Base-by-base conservation (phyloP, 768 basidiomycete species). In the Mycena polygramma region DNA sequence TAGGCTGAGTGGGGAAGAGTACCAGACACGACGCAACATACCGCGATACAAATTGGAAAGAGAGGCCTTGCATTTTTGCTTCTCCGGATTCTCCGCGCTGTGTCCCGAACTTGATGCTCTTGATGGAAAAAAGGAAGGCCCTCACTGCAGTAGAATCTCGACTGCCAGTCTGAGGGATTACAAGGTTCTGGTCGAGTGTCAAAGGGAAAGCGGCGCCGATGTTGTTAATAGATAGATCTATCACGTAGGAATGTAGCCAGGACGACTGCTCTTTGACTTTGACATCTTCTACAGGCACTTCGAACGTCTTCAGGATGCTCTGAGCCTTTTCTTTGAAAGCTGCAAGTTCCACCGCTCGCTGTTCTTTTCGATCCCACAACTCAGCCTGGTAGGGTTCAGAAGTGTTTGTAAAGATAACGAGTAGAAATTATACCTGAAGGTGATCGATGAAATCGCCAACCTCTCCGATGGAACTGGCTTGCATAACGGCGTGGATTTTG, bases 191-290 rank as follows among this genome's bases (percentile, higher is more conserved):
- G 63, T 90, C 87, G 62, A 90, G 84, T 0, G 87, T 87, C 35
- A 98, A 83, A 0, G 97, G 97, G 74, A 99, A 94, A 7, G 95
- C 97, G 4, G 96, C 88, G n/a, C 96, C 96, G 43, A 98, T 85
- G 73, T 92, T 90, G 36, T 84, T 82, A 65, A 93, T 83, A 17
- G 82, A 82, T 24, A 94, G 81, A 26, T 84, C 81, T 72, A 93
- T 82, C 63, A 83, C 82, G 70, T 90, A 87, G 53, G 84, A 79
- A 69, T 87, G 85, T 20, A 94, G 75, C 90, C 90, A 91, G 7
- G 88, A 82, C 0, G 83, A 75, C 36, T 82, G 77, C 65, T 80
- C 75, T 36, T 81, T 78, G 49, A 75, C 43, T 70, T 80, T 75
- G 60, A 79, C 71, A 67, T 89, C 85, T 17, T 82, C 83, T n/a